Evolutionary conservation across 2,329 filamentous ascomycete genomes (phyloP), one percentile per base, ranked within the genome.

Genomic region (Fusarium irregulare): DNA sequence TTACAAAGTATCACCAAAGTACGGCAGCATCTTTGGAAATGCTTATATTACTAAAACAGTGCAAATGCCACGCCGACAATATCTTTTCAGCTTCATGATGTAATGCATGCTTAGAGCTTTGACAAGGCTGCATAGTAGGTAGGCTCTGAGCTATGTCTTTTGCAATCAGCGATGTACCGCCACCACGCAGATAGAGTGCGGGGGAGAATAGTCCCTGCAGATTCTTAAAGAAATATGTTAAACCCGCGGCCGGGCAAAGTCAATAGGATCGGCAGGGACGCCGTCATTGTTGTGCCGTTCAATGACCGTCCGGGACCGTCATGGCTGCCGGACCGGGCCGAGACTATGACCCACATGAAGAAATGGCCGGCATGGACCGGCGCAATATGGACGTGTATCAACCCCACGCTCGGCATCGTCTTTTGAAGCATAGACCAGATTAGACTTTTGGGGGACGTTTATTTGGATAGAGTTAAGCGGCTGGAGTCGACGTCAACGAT

Each of bases 241-340:
- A 66, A 66, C 48, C 51, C 34, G 40, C 20, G 42, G 41, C 40
- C 23, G 45, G 21, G 30, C 41, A 32, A 49, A 27, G 40, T 45
- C 34, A 57, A 48, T 66, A 11, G 46, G 69, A 70, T 70, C 65
- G 46, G 47, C 65, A 63, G 56, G 60, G 48, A 54, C 56, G 34
- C 56, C 53, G 57, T 57, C 68, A 66, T 18, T n/a, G 14, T 42
- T 34, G 25, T 37, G 49, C 49, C 49, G 49, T 53, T 40, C 32
- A 28, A 53, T 65, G 47, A 14, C 40, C 47, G 48, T 60, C 64
- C 55, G 64, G 55, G 51, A 50, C 55, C 58, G 54, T 56, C 48
- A 50, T 56, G 59, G 56, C 60, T 73, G 71, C 63, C 71, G 73
- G 73, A 70, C 73, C 73, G 73, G 69, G 69, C 73, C 73, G 73